These are phyloP conservation scores for Pichia sp. DNA, from an alignment of 1,139 yeast genomes.

Conservation along the genomic window DNA sequence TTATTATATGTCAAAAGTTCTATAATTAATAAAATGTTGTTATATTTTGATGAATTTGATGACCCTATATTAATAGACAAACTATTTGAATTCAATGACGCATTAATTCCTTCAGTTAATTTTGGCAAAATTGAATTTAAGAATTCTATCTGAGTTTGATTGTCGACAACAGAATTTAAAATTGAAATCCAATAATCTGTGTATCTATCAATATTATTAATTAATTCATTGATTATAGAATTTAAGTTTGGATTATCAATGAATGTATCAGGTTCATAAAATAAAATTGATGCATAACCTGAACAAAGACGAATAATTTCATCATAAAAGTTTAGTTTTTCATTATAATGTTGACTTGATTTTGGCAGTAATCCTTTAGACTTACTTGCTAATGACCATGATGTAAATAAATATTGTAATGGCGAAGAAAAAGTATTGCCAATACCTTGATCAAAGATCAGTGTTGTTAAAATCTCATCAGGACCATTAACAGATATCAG, in stretches of 20 bases:
- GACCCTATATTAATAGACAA: constrained; percentile 36
- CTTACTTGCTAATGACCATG: constrained; percentile 38
- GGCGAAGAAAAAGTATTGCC: constrained; percentile 29
- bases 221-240: constrained; percentile 44
- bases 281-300: constrained; percentile 63
- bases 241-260: constrained; percentile 35
- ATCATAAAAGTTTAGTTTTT: constrained; percentile 38
- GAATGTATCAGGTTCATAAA: constrained; percentile 68
- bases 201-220: constrained; percentile 35
- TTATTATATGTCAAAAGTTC: constrained; percentile 59
- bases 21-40: constrained; percentile 45
- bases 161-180: constrained; percentile 53
- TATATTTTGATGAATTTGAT: constrained; percentile 32
- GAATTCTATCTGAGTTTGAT: constrained; percentile 57
- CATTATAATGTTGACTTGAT: constrained; percentile 24
- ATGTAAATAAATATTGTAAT: constrained; percentile 40
- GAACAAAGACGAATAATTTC: constrained; percentile 50
- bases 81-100: constrained; percentile 33
- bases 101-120: constrained; percentile 27
- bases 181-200: constrained; percentile 55
- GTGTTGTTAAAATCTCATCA: constrained; percentile 50
- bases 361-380: constrained; percentile 38
- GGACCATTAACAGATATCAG: constrained; percentile 18
- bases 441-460: constrained; percentile 48
- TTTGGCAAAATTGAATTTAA: constrained; percentile 51